Evolutionary conservation across 2,329 filamentous ascomycete species (phyloP), one percentile per base, ranked within the genome.

Genomic region (Penicillium olsonii): DNA sequence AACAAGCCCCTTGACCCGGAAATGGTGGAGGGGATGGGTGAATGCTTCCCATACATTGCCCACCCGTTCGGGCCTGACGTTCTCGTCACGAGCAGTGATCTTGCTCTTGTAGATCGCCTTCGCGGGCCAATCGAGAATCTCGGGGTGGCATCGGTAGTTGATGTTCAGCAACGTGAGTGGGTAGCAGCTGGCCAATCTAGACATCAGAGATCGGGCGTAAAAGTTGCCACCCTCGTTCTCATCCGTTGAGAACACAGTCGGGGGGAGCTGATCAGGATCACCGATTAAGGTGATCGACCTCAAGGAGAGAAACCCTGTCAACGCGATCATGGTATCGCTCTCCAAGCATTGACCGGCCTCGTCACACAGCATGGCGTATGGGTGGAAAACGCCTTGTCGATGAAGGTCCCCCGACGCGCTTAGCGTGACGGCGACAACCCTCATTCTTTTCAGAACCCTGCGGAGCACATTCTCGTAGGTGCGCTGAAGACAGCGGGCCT

Each of bases 331-430:
- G 8, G 31, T 37, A 9, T 56, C 51, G 20, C 51, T 51, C 34
- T 58, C 48, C 2, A 56, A 40, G 34, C 47, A 56, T 42, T 58
- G 48, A 14, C 41, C 39, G 14, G 51, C 49, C 22, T 58, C 51
- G 12, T 58, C 53, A 22, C 50, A 49, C n/a, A 56, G 19, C 14
- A 58, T n/a, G 12, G 46, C 37, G 27, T 47, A 42, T 18, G 55
- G 55, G 4, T 18, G 0, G 39, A 57, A 56, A 8, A 2, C 4
- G 5, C n/a, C 18, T 12, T 33, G 12, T 3, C 31, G 39, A 18
- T 42, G 31, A 17, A 27, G 11, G 14, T 42, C 22, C 3, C 34
- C 27, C 3, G 27, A 48, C 29, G 39, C 45, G 14, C 38, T 43
- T n/a, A 48, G 38, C 11, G 39, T 42, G 20, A 31, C 33, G 29